Conservation (phyloP, 495 filamentous ascomycete species). For the Trichoderma erinaceum region DNA sequence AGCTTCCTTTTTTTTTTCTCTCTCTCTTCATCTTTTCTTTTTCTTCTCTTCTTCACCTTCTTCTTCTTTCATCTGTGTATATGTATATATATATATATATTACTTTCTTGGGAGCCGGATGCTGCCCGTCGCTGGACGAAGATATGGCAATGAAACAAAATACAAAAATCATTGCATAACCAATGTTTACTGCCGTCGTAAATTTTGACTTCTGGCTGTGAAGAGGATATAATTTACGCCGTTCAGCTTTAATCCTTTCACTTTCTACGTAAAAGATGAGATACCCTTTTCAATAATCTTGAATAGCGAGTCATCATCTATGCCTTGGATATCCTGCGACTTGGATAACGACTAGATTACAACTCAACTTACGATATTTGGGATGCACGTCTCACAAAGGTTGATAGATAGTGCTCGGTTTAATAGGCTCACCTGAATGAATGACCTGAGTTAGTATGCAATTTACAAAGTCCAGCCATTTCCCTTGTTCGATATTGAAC, state of each 20-base stretch:
- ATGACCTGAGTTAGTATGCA: not conserved
- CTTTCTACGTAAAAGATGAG: too few relatives aligned
- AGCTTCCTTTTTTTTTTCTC: not conserved
- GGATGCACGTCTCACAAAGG: not conserved
- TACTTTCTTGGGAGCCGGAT: constrained; percentile 4
- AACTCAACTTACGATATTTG: not conserved
- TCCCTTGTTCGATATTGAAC: not conserved
- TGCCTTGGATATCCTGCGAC: too few relatives aligned
- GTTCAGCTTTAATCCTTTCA: not conserved
- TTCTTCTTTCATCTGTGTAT: not conserved
- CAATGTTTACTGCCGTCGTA: not conserved
- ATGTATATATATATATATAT: not conserved
- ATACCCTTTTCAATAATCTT: not conserved
- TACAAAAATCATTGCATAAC: not conserved
- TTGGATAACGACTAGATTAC: too few relatives aligned
- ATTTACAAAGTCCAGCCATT: not conserved
- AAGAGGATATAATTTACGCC: not conserved
- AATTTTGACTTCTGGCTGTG: not conserved
- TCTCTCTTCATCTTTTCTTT: too few relatives aligned
- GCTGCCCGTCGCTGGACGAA: not conserved
- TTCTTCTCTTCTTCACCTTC: not conserved
- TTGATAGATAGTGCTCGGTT: not conserved
- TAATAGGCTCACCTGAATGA: not conserved
- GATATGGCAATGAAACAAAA: not conserved
- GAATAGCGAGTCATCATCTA: too few relatives aligned